Conservation (phyloP, 2,329 filamentous ascomycete species). For the Sordariomycetes sp. region DNA sequence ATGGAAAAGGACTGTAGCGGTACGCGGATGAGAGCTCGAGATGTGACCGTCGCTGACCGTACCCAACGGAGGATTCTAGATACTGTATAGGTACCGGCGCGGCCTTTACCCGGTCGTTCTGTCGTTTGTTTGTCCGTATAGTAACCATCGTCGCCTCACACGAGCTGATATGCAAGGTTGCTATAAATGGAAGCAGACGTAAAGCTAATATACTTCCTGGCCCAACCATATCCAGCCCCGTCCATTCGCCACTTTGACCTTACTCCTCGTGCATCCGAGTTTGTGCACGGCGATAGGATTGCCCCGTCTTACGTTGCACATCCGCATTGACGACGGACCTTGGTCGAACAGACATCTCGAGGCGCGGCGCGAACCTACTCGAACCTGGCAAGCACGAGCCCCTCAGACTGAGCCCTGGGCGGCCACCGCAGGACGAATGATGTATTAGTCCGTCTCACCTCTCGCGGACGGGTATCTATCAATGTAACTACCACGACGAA, state of each 20-base stretch:
- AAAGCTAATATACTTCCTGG: neutral
- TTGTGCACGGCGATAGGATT: neutral
- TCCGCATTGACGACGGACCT: neutral
- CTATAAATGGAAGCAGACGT: slow-evolving; percentile 2
- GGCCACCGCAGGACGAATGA: too few species aligned
- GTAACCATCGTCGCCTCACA: neutral
- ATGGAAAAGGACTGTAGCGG: too few species aligned
- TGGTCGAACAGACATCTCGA: too few species aligned
- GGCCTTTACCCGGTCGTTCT: neutral
- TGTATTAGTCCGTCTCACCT: too few species aligned
- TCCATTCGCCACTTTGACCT: neutral
- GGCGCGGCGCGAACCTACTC: too few species aligned
- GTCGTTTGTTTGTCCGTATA: neutral
- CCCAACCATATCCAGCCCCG: neutral
- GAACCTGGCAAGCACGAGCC: too few species aligned
- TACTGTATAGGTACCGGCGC: neutral
- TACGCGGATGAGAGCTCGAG: too few species aligned
- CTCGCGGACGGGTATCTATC: too few species aligned
- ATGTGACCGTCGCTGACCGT: too few species aligned
- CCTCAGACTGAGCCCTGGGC: too few species aligned
- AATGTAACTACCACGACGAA: too few species aligned
- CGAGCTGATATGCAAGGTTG: neutral
- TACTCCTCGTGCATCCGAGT: neutral
- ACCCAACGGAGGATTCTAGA: neutral
- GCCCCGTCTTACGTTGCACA: neutral